Evolutionary conservation across 1,284 basidiomycete genomes (phyloP).

Genomic region (Ustilago tritici): DNA sequence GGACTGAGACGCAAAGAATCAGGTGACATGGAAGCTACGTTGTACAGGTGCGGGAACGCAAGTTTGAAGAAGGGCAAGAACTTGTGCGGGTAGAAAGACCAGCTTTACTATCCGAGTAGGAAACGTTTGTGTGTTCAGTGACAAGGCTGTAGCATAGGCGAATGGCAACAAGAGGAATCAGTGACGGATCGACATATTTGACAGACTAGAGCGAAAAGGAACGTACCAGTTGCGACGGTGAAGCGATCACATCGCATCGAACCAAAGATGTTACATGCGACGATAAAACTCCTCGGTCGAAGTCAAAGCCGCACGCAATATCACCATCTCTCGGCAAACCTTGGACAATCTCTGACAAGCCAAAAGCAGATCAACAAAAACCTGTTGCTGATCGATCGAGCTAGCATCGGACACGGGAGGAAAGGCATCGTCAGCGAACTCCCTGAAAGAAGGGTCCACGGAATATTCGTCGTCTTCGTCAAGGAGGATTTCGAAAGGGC

Average conservation of each 20-base stretch:
- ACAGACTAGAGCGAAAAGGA: not conserved
- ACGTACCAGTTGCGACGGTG: not conserved
- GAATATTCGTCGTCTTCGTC: not conserved
- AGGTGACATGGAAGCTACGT: not conserved
- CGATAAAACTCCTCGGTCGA: not conserved
- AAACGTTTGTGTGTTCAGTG: too few relatives aligned
- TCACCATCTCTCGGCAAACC: conserved; percentile 4
- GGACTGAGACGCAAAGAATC: not conserved
- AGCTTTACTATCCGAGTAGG: too few relatives aligned
- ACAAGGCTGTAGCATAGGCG: not conserved
- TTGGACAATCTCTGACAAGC: conserved; percentile 5
- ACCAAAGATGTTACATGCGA: not conserved
- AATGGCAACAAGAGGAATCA: not conserved
- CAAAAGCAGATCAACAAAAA: not conserved
- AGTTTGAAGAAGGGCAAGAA: not conserved
- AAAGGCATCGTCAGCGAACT: not conserved
- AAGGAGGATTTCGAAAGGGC: not conserved
- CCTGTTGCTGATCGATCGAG: not conserved
- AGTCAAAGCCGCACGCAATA: not conserved
- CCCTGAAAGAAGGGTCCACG: not conserved
- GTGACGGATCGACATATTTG: not conserved
- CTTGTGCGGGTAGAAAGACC: too few relatives aligned
- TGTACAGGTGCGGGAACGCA: not conserved
- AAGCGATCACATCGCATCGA: not conserved
- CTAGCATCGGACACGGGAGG: not conserved